phyloP scores from a whole-genome alignment of 1,284 basidiomycete genomes.

The Pseudomicrostroma phylloplanum region DNA sequence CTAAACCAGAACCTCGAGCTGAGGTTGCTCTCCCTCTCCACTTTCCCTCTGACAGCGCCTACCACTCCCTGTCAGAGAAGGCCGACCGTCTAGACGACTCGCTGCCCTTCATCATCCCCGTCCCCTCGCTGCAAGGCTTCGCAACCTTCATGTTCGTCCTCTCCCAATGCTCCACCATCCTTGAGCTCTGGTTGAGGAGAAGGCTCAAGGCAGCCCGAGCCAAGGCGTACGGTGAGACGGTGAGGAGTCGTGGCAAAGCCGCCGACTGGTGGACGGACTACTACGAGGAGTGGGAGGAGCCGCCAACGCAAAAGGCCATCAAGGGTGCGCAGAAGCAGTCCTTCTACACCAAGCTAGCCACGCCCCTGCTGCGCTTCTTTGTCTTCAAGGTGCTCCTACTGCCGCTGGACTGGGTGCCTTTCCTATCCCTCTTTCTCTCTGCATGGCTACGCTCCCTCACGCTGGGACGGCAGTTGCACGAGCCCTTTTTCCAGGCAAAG shows the following conservation, averaged over 20 bases:
- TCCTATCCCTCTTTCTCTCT: slow-evolving; percentile 34
- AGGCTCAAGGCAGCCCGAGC: slow-evolving; percentile 32
- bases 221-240: slow-evolving; percentile 40
- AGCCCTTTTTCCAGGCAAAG: slow-evolving; percentile 40
- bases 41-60: slow-evolving; percentile 13
- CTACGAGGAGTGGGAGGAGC: slow-evolving; percentile 42
- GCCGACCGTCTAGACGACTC: slow-evolving; percentile 22
- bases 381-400: slow-evolving; percentile 36
- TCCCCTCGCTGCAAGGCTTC: slow-evolving; percentile 35
- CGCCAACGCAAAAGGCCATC: slow-evolving; percentile 34
- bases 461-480: slow-evolving; percentile 29
- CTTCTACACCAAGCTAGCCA: slow-evolving; percentile 32
- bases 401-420: slow-evolving; percentile 42
- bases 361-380: slow-evolving; percentile 28
- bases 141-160: slow-evolving; percentile 45
- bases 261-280: slow-evolving; percentile 48
- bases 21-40: slow-evolving; percentile 2
- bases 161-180: slow-evolving; percentile 39
- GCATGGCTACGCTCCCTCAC: slow-evolving; percentile 30
- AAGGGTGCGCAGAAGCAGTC: slow-evolving; percentile 33
- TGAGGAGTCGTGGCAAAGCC: slow-evolving; percentile 38
- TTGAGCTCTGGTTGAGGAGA: slow-evolving; percentile 41
- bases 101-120: slow-evolving; percentile 22
- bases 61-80: slow-evolving; percentile 19
- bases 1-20: background rate